Evolutionary conservation across 352 stramenopile genomes (phyloP).

Genomic region (Aphanomyces stellatus): DNA sequence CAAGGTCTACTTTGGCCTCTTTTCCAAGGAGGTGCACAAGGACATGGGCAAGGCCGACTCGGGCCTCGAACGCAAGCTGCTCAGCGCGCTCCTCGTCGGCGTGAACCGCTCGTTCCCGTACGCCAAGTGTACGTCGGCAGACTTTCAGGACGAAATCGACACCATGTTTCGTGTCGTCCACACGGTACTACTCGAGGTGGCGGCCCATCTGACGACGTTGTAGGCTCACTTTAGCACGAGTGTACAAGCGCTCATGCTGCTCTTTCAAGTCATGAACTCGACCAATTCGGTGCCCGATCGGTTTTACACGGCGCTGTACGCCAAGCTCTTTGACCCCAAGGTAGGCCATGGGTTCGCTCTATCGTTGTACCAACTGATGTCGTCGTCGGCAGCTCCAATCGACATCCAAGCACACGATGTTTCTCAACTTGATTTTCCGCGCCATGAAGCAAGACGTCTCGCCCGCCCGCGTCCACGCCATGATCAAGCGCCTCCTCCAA

Average conservation of each 20-base stretch:
- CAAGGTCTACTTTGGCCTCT: constrained; percentile 96
- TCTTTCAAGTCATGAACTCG: constrained; percentile 88
- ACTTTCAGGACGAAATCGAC: constrained; percentile 70
- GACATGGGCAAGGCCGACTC: constrained; percentile 41
- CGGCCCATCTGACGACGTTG: not conserved
- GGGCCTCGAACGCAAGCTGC: constrained; percentile 89
- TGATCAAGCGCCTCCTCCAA: constrained; percentile 92
- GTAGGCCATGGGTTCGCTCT: constrained; percentile 25
- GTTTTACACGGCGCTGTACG: constrained; percentile 97
- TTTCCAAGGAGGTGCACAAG: constrained; percentile 89
- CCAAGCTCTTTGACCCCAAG: constrained; percentile 86
- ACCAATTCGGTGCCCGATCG: constrained; percentile 87
- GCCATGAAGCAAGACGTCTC: constrained; percentile 93
- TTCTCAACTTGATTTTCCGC: constrained; percentile 98
- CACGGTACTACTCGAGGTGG: constrained; percentile 3
- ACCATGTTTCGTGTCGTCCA: constrained; percentile 77
- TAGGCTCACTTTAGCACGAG: constrained; percentile 86
- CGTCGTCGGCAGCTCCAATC: constrained; percentile 34
- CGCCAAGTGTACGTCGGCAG: constrained; percentile 48
- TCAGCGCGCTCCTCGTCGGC: constrained; percentile 93
- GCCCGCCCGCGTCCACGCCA: constrained; percentile 71
- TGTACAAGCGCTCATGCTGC: constrained; percentile 95
- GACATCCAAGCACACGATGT: constrained; percentile 93
- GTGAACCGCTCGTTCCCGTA: constrained; percentile 99
- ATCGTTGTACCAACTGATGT: not conserved